Conservation (phyloP, 495 filamentous ascomycete genomes). For the Letharia columbiana region DNA sequence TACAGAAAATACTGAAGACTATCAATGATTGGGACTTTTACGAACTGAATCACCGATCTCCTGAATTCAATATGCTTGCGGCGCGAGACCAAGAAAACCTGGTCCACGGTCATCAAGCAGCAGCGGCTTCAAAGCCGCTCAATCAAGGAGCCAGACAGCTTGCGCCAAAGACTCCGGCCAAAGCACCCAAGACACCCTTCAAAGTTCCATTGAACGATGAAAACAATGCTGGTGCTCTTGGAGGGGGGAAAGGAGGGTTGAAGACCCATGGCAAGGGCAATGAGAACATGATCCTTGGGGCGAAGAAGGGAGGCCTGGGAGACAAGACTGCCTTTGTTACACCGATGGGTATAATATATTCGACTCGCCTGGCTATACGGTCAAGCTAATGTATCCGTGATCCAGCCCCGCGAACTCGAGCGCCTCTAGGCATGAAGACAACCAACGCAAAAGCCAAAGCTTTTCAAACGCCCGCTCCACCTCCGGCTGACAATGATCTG, state of each 20-base stretch:
- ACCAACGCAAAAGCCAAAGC: slow-evolving; percentile 83
- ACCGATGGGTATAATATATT: slow-evolving; percentile 57
- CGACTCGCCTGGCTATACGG: background rate
- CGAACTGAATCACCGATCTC: background rate
- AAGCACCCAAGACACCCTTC: slow-evolving; percentile 74
- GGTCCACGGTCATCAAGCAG: slow-evolving; percentile 63
- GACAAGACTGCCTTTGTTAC: slow-evolving; percentile 63
- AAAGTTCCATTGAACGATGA: slow-evolving; percentile 82
- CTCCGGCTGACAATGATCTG: slow-evolving; percentile 37
- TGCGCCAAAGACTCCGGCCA: slow-evolving; percentile 71
- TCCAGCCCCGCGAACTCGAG: slow-evolving; percentile 60
- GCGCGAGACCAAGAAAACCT: slow-evolving; percentile 87
- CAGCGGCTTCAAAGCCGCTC: slow-evolving; percentile 68
- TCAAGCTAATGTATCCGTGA: slow-evolving; percentile 1
- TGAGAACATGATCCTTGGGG: slow-evolving; percentile 52
- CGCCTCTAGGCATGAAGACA: slow-evolving; percentile 84
- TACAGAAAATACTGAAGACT: background rate
- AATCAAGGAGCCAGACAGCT: slow-evolving; percentile 56
- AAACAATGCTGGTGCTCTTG: slow-evolving; percentile 51
- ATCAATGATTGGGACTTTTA: background rate
- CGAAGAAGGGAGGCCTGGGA: slow-evolving; percentile 49
- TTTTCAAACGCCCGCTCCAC: slow-evolving; percentile 53
- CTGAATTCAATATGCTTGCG: slow-evolving; percentile 58
- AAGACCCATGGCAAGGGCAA: slow-evolving; percentile 55
- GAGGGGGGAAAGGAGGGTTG: slow-evolving; percentile 51